Evolutionary conservation across 768 basidiomycete species (phyloP), one percentile per base, ranked within the genome.

Genomic region (Boletus sp.): DNA sequence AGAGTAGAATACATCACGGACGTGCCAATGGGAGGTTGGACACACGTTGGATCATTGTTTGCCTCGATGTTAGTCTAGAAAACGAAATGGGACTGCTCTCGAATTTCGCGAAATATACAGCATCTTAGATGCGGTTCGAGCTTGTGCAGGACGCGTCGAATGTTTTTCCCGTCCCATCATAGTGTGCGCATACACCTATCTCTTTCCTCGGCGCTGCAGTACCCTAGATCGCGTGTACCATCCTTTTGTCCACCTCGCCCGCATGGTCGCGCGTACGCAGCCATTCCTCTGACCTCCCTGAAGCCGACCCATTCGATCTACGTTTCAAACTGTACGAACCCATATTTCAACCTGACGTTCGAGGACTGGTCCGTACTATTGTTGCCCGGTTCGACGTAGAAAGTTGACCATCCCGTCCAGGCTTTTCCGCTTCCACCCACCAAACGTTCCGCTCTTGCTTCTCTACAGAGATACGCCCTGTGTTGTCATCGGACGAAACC

Each of bases 401-500:
- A 21, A 21, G n/a, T 23, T 50, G 38, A 64, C 23, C 14, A 25
- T 67, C 10, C 66, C 69, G 40, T 64, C 5, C 55, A 89, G 88
- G 84, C 72, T 90, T n/a, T 93, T 97, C 67, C 83, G 91, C 62
- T 83, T 90, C 62, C 83, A 88, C 43, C 74, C 82, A 3, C 77
- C 78, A 6, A 73, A 83, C 4, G 72, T 79, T 35, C 91, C 93
- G 1, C 76, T 95, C 39, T 78, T 99, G 19, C 79, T 97, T 43
- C 72, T 99, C 51, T 99, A 98, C 69, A 83, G 92, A 30, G 90
- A 98, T 66, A 69, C 73, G 0, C 92, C 93, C 3, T 94, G 93
- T 64, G 92, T 98, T 17, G 80, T 99, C 50, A 91, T 98, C 51
- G 96, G 96, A 0, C 77, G 96, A 49, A 95, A 98, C 68, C 97